Conservation (phyloP, 2,329 filamentous ascomycete genomes). For the Colletotrichum sublineola region DNA sequence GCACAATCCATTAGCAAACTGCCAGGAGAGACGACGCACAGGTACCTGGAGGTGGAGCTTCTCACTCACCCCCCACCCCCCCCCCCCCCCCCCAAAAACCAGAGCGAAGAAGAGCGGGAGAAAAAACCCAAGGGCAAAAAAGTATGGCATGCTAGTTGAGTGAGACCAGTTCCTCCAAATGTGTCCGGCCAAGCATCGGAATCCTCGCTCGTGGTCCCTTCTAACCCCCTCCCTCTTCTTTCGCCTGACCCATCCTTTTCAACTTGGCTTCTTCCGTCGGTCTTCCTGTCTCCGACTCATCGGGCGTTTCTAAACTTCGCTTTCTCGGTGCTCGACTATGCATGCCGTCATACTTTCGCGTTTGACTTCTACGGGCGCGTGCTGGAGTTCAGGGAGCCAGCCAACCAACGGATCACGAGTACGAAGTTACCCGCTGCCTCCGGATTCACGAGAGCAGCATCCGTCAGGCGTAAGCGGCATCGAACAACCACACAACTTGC, state of each 20-base stretch:
- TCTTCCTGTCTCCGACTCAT: conserved; percentile 32
- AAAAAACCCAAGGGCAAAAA: background rate
- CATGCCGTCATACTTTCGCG: conserved; percentile 37
- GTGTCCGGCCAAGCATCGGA: conserved; percentile 39
- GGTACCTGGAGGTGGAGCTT: conserved; percentile 15
- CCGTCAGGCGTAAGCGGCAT: conserved; percentile 18
- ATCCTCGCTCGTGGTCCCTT: conserved; percentile 16
- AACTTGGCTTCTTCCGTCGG: conserved; percentile 17
- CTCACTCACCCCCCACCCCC: background rate
- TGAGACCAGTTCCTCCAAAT: conserved; percentile 6
- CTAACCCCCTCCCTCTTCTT: background rate
- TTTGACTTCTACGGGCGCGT: conserved; percentile 40
- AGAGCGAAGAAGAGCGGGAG: background rate
- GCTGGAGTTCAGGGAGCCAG: conserved; percentile 23
- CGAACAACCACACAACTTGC: conserved; percentile 10
- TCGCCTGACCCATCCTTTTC: conserved; percentile 28
- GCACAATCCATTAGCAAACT: conserved; percentile 31
- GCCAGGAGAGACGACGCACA: conserved; percentile 32
- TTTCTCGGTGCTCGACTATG: conserved; percentile 36
- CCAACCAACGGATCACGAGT: conserved; percentile 34
- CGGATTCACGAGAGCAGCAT: conserved; percentile 27
- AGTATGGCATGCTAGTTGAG: conserved; percentile 2
- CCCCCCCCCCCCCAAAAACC: background rate
- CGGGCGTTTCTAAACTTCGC: conserved; percentile 18
- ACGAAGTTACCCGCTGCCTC: conserved; percentile 39